Base-by-base conservation (phyloP, 2,329 filamentous ascomycete species). In the Thelonectria rubi region DNA sequence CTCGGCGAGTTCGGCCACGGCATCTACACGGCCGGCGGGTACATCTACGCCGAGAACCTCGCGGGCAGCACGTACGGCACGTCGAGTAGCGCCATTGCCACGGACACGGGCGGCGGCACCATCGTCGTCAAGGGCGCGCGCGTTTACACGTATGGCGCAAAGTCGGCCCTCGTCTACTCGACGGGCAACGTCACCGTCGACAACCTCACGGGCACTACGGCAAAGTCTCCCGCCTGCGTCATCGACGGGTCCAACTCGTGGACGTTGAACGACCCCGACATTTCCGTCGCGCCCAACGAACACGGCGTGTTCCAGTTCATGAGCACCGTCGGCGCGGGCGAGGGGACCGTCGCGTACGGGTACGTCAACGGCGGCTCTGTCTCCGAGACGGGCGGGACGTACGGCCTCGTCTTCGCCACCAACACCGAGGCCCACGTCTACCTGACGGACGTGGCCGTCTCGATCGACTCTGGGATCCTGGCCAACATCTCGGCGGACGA, bases 271-370 rank as follows among this genome's bases (percentile, higher is more conserved):
- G 21, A 26, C 1, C 56, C 56, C 3, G 42, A 40, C 3, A 58
- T 58, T 11, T 58, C 55, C 14, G 47, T 40, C 18, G 55, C 55
- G 15, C 55, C 55, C 2, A 51, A 45, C 10, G 56, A 54, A 21
- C 56, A 59, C 32, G 56, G 30, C 4, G 56, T 59, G 32, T 59
- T 59, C 12, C 56, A 59, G 32, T 59, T 59, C 17, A 59, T 59
- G 56, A 59, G 56, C 18, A 59, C 56, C 8, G 56, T 58, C 2
- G 24, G 26, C 15, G 18, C 20, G 17, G 51, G 32, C 34, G 37
- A n/a, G 18, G 30, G 45, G n/a, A 34, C 34, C 11, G 48, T 34
- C 21, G 48, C 56, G 15, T 59, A 59, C 20, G 56, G 17, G 10
- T 59, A 59, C 20, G 49, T 59, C 32, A 59, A 30, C 14, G 50